Percentiles rank a stretch among this genome's conserved stretches.
These are phyloP conservation scores for Cladosporium colombiae DNA, from an alignment of 2,329 filamentous ascomycete genomes.

Conservation along the genomic window DNA sequence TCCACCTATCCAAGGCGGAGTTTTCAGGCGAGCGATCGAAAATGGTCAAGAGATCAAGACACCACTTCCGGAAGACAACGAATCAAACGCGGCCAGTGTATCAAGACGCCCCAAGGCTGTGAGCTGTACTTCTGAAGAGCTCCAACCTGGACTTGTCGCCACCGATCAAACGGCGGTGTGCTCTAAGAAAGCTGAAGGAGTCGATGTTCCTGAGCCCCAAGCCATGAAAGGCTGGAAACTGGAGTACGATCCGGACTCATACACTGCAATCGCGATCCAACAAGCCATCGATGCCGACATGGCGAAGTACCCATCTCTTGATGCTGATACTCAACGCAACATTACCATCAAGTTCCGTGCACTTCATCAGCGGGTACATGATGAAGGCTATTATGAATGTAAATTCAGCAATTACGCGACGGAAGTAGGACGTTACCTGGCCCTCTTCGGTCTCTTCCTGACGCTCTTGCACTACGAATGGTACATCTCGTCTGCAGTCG, in stretches of 20 bases:
- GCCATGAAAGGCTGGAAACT: neutral
- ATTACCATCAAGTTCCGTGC: slow-evolving; percentile 59
- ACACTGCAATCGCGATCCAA: slow-evolving; percentile 39
- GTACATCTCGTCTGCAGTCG: slow-evolving; percentile 61
- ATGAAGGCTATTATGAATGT: slow-evolving; percentile 62
- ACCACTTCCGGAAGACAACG: neutral
- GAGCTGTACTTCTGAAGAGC: neutral
- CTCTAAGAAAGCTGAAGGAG: neutral
- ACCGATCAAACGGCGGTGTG: neutral
- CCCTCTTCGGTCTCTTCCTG: slow-evolving; percentile 54
- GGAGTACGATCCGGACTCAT: slow-evolving; percentile 30
- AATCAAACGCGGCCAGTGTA: neutral
- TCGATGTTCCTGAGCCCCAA: neutral
- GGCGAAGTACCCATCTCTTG: slow-evolving; percentile 54
- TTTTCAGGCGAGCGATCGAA: slow-evolving; percentile 38
- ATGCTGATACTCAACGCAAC: slow-evolving; percentile 54
- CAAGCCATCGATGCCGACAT: slow-evolving; percentile 43
- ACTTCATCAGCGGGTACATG: slow-evolving; percentile 57
- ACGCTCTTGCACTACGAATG: slow-evolving; percentile 51
- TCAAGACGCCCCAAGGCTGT: neutral
- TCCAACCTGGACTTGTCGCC: neutral
- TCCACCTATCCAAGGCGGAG: slow-evolving; percentile 57
- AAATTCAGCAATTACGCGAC: slow-evolving; percentile 60
- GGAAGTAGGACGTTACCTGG: slow-evolving; percentile 56
- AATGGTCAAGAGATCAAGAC: slow-evolving; percentile 11